Percentiles rank a stretch among this genome's conserved stretches.
phyloP scores from a whole-genome alignment of 208 protist species.

The Leishmania guyanensis region DNA sequence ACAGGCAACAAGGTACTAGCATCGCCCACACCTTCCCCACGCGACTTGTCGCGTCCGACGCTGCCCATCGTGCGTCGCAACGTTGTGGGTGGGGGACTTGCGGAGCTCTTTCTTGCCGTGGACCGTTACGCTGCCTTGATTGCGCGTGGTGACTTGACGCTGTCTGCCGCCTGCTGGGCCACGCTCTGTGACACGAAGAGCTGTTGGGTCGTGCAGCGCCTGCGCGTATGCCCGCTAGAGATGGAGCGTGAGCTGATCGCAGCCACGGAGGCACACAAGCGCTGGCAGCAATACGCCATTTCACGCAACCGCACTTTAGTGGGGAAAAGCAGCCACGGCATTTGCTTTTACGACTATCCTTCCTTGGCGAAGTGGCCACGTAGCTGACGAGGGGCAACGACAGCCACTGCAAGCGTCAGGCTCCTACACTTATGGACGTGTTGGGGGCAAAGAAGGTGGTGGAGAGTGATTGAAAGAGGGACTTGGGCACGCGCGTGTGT shows the following conservation, averaged over 20 bases:
- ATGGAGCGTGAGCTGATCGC: conserved; percentile 73
- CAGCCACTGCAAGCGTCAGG: background rate
- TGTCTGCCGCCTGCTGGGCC: conserved; percentile 72
- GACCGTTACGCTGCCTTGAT: conserved; percentile 74
- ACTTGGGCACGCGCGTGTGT: background rate
- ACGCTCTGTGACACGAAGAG: conserved; percentile 56
- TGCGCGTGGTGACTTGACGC: conserved; percentile 50
- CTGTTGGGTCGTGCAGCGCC: conserved; percentile 23
- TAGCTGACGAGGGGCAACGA: background rate
- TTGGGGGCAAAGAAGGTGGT: background rate
- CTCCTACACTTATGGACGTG: background rate
- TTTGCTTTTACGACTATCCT: conserved; percentile 27
- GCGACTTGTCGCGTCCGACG: background rate
- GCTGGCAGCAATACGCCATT: conserved; percentile 25
- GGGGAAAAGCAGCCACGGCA: conserved; percentile 29
- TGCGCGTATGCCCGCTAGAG: conserved; percentile 42
- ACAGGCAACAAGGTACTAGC: background rate
- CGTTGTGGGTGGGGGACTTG: conserved; percentile 59
- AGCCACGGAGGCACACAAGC: conserved; percentile 47
- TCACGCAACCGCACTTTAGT: conserved; percentile 27
- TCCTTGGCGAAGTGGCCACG: conserved; percentile 15
- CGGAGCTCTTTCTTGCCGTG: conserved; percentile 54
- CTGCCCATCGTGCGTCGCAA: conserved; percentile 36
- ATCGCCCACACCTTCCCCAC: background rate
- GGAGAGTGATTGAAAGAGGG: background rate